Evolutionary conservation across 306 rosid species (phyloP).

Genomic region (Glycine soja): DNA sequence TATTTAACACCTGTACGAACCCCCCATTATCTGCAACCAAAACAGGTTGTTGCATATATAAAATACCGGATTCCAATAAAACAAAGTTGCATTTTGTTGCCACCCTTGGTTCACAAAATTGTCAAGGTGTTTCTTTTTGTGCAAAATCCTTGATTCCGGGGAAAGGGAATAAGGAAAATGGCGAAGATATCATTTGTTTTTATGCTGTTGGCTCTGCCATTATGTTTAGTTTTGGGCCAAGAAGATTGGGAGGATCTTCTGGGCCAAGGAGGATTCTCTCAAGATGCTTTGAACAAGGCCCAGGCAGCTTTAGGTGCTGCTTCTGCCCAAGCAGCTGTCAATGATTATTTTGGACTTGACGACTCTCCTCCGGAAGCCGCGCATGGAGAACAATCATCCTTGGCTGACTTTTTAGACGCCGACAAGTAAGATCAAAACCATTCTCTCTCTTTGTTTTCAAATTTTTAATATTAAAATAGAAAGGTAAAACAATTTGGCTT

Average conservation of each 20-base stretch:
- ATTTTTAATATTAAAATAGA: no score
- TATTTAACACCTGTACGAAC: conserved; percentile 1
- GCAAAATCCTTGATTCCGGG: not conserved
- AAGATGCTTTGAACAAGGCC: conserved; percentile 21
- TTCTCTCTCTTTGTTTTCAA: not conserved
- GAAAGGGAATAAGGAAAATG: conserved; percentile 42
- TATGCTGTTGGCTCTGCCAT: no score
- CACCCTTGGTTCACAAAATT: conserved; percentile 31
- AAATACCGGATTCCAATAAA: not conserved
- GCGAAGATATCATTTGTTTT: conserved; percentile 30
- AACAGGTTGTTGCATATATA: conserved; percentile 31
- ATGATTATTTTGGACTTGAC: conserved; percentile 7
- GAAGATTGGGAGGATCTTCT: conserved; percentile 15
- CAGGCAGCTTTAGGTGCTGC: conserved; percentile 27
- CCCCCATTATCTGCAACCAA: not conserved
- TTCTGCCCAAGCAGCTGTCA: not conserved
- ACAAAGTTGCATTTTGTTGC: conserved; percentile 42
- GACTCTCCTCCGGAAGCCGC: no score
- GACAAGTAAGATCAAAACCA: conserved; percentile 17
- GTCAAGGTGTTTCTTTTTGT: not conserved
- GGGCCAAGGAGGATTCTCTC: conserved; percentile 26
- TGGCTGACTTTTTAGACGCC: conserved; percentile 12
- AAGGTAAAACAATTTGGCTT: no score
- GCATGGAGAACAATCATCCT: not conserved
- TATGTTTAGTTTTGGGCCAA: conserved; percentile 24